Conservation (phyloP, 2,329 filamentous ascomycete genomes). For the Chrysoporthe austroafricana region DNA sequence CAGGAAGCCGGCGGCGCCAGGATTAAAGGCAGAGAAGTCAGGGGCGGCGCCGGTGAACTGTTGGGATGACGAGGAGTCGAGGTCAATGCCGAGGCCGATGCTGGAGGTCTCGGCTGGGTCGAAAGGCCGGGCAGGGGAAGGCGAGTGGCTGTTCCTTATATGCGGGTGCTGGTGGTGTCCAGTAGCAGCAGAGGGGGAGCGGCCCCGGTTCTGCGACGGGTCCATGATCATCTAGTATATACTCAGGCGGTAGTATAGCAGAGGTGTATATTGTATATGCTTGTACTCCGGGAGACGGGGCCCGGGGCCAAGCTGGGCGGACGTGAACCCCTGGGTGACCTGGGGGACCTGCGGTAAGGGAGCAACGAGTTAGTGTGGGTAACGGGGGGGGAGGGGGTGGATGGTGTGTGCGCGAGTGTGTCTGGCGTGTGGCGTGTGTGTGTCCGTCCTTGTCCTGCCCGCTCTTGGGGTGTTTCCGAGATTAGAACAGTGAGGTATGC, state of each 20-base stretch:
- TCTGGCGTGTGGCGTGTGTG: background rate
- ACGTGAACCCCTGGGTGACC: constrained; percentile 5
- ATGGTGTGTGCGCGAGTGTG: background rate
- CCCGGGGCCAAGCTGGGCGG: constrained; percentile 18
- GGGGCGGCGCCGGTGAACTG: constrained; percentile 45
- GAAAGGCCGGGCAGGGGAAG: constrained; percentile 60
- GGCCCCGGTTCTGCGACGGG: constrained; percentile 16
- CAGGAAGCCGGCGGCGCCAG: constrained; percentile 46
- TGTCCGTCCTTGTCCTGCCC: background rate
- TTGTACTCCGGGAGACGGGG: constrained; percentile 33
- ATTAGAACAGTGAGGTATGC: constrained; percentile 30
- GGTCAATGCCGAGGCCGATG: constrained; percentile 60
- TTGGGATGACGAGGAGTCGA: constrained; percentile 55
- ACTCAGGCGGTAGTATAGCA: background rate
- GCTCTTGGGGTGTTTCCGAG: constrained; percentile 26
- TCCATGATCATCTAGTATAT: constrained; percentile 21
- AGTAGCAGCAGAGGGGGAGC: constrained; percentile 18
- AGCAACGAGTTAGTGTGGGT: constrained; percentile 11
- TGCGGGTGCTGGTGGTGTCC: constrained; percentile 44
- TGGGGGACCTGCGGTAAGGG: constrained; percentile 13
- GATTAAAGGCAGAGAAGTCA: constrained; percentile 51
- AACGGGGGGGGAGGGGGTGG: constrained; percentile 4
- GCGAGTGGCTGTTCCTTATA: constrained; percentile 68
- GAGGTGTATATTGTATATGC: constrained; percentile 31
- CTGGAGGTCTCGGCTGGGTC: constrained; percentile 45